Percentiles rank a stretch among this genome's conserved stretches.
Conservation (phyloP, 371 early-diverging fungal species). For the Chytridium lagenaria region DNA sequence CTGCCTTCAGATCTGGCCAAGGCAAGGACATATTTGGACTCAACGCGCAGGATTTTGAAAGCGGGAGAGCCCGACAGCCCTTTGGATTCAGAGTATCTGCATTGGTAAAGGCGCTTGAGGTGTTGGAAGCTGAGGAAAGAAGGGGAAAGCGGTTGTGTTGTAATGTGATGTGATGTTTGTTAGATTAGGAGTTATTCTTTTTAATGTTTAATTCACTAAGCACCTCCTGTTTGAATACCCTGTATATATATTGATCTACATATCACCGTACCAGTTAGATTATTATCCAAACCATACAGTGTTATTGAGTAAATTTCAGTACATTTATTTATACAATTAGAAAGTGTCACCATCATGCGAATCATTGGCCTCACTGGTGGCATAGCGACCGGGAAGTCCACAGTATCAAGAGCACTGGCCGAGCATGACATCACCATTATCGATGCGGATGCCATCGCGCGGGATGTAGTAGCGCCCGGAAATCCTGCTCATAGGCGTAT, state of each 20-base stretch:
- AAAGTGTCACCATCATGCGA: conserved; percentile 63
- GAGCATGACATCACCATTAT: conserved; percentile 70
- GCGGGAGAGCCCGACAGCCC: not conserved
- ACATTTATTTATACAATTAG: not conserved
- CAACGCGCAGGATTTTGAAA: not conserved
- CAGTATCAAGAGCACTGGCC: conserved; percentile 70
- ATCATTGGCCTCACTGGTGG: conserved; percentile 91
- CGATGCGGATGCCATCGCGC: conserved; percentile 81
- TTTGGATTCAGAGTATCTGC: too few relatives aligned
- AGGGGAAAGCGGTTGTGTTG: too few relatives aligned
- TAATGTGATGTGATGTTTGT: too few relatives aligned
- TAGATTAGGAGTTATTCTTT: too few relatives aligned
- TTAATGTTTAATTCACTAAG: too few relatives aligned
- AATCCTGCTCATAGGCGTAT: conserved; percentile 73
- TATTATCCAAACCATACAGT: too few relatives aligned
- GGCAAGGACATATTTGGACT: not conserved
- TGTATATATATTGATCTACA: too few relatives aligned
- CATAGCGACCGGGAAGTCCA: conserved; percentile 92
- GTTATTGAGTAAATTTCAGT: not conserved
- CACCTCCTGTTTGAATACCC: too few relatives aligned
- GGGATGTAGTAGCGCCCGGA: conserved; percentile 75
- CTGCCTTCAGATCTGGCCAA: not conserved
- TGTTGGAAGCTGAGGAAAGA: too few relatives aligned
- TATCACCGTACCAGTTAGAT: too few relatives aligned
- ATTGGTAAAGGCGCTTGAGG: too few relatives aligned